Conservation (phyloP, 2,329 filamentous ascomycete genomes). For the Beauveria scarabaeidicola region DNA sequence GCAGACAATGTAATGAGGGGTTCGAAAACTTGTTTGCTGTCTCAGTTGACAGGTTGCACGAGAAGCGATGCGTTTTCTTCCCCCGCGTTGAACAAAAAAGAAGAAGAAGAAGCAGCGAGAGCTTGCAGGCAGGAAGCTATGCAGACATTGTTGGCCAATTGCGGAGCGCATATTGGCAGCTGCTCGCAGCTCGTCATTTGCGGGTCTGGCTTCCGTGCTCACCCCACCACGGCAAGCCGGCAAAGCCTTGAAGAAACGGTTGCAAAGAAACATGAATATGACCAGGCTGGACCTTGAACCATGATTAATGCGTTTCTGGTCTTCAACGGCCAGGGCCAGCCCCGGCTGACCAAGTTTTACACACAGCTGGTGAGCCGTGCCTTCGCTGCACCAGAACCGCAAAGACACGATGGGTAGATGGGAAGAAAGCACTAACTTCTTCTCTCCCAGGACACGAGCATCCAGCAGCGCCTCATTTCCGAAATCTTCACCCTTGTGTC, state of each 20-base stretch:
- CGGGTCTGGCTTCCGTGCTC: background rate
- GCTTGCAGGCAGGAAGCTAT: background rate
- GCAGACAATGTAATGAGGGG: background rate
- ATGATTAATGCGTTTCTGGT: constrained; percentile 99
- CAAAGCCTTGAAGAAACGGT: background rate
- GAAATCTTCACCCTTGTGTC: constrained; percentile 96
- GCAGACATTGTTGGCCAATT: constrained; percentile 1
- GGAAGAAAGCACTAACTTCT: background rate
- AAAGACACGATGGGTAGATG: background rate
- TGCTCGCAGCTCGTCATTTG: constrained; percentile 8
- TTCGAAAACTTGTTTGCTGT: background rate
- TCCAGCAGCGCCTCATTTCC: constrained; percentile 91
- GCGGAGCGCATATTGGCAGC: constrained; percentile 7
- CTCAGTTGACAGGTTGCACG: background rate
- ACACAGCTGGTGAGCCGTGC: constrained; percentile 66
- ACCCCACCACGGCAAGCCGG: background rate
- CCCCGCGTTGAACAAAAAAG: background rate
- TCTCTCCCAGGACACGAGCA: constrained; percentile 72
- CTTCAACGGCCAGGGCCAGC: constrained; percentile 97
- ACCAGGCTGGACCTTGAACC: constrained; percentile 18
- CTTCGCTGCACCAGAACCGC: background rate
- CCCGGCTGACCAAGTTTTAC: constrained; percentile 96
- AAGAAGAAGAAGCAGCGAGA: background rate
- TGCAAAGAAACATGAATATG: background rate
- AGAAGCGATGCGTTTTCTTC: background rate